Percentiles rank a stretch among this genome's conserved stretches.
Evolutionary conservation across 768 basidiomycete genomes (phyloP).

Genomic region (Naematelia aurantialba): DNA sequence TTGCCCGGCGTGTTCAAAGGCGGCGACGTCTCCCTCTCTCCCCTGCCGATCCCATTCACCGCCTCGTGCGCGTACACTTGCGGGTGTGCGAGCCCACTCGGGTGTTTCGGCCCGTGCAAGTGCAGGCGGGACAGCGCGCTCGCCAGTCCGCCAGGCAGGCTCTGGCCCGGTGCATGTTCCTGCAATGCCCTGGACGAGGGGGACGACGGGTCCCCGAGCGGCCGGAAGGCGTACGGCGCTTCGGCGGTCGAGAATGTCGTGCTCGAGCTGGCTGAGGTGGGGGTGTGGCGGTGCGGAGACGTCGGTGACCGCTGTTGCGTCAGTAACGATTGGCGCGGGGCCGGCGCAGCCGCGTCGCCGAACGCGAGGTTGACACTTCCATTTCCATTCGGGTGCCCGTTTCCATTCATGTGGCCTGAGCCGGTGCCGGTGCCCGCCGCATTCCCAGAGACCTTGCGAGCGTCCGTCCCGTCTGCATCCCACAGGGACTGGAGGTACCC

Average conservation of each 20-base stretch:
- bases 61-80: background rate
- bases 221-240: constrained; percentile 24
- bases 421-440: too few species aligned
- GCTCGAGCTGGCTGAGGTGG: too few species aligned
- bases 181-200: constrained; percentile 76
- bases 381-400: background rate
- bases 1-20: background rate
- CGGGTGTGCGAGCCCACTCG: constrained; percentile 8
- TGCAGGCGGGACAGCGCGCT: constrained; percentile 88
- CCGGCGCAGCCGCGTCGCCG: constrained; percentile 23
- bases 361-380: constrained; percentile 16
- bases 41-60: constrained; percentile 1
- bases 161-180: constrained; percentile 83
- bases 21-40: constrained; percentile 1
- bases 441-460: constrained; percentile 10
- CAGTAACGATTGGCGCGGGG: constrained; percentile 26
- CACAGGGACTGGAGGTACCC: constrained; percentile 56
- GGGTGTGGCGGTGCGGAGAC: constrained; percentile 6
- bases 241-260: constrained; percentile 12
- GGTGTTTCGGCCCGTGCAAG: constrained; percentile 52
- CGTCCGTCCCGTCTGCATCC: constrained; percentile 58
- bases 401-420: too few species aligned
- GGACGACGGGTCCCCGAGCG: constrained; percentile 25
- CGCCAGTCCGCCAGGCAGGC: constrained; percentile 84
- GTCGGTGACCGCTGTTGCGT: constrained; percentile 31